Evolutionary conservation across 441 rosid species (phyloP).

Genomic region (Cnidoscolus chayamansa): DNA sequence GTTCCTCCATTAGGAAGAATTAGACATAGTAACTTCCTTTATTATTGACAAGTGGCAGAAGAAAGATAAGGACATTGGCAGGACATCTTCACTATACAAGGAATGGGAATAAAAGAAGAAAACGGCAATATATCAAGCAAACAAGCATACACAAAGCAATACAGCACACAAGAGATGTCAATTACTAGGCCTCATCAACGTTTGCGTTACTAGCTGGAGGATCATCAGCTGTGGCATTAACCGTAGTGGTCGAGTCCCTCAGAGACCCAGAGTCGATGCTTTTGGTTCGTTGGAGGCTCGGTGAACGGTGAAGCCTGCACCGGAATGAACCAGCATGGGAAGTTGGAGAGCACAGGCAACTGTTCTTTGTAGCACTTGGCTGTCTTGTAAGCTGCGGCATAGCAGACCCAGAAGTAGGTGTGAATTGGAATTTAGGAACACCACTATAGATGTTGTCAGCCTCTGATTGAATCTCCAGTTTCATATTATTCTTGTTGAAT

Average conservation of each 20-base stretch:
- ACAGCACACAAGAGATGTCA: not conserved
- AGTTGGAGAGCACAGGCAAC: constrained; percentile 58
- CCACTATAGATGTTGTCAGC: constrained; percentile 10
- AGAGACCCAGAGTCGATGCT: constrained; percentile 36
- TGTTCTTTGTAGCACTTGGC: constrained; percentile 35
- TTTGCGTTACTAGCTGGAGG: not conserved
- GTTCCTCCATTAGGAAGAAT: no score
- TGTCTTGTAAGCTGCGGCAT: constrained; percentile 35
- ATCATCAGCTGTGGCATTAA: constrained; percentile 18
- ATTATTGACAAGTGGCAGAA: no score
- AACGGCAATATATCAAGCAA: no score
- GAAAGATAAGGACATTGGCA: no score
- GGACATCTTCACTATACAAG: no score
- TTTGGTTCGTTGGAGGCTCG: constrained; percentile 41
- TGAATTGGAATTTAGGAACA: constrained; percentile 1
- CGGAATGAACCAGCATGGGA: constrained; percentile 57
- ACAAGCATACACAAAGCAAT: not conserved
- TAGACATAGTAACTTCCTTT: no score
- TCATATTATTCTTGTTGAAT: constrained; percentile 25
- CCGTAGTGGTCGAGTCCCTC: constrained; percentile 16
- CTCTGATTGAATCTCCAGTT: constrained; percentile 30
- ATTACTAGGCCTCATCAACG: constrained; percentile 15
- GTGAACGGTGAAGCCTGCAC: constrained; percentile 56
- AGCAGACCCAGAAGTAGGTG: constrained; percentile 17
- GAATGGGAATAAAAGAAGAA: no score